Conservation (phyloP, 2,329 filamentous ascomycete species). For the Neonectria neomacrospora region DNA sequence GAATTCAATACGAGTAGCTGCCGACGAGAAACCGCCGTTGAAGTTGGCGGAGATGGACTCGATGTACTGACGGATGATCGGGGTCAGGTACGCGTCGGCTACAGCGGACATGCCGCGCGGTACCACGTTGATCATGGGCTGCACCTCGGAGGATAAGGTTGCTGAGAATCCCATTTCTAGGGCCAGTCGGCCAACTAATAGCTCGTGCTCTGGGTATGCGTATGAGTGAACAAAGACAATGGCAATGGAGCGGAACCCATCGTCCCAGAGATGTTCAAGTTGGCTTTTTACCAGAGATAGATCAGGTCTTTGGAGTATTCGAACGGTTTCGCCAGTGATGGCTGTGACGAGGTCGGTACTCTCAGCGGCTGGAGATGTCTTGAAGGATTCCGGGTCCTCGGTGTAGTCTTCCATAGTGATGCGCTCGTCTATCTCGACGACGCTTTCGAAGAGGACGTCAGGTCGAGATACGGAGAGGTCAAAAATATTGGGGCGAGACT, state of each 20-base stretch:
- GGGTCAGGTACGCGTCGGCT: slow-evolving; percentile 55
- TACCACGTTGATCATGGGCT: slow-evolving; percentile 53
- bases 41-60: slow-evolving; percentile 41
- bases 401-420: slow-evolving; percentile 80
- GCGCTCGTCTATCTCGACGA: slow-evolving; percentile 79
- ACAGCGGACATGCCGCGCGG: slow-evolving; percentile 53
- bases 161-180: slow-evolving; percentile 1
- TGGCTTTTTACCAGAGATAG: slow-evolving; percentile 42
- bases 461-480: slow-evolving; percentile 76
- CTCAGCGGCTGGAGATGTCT: slow-evolving; percentile 55
- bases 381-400: slow-evolving; percentile 69
- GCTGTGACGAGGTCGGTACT: slow-evolving; percentile 72
- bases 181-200: neutral
- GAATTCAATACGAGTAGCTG: slow-evolving; percentile 3
- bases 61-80: slow-evolving; percentile 48
- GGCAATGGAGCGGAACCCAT: neutral
- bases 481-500: slow-evolving; percentile 78
- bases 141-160: slow-evolving; percentile 1
- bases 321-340: slow-evolving; percentile 74
- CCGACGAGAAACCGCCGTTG: slow-evolving; percentile 47
- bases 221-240: slow-evolving; percentile 7
- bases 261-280: neutral
- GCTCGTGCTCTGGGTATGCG: neutral
- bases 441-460: slow-evolving; percentile 74
- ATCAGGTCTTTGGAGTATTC: slow-evolving; percentile 71